Evolutionary conservation across 306 rosid species (phyloP).

Genomic region (Cucumis hystrix): DNA sequence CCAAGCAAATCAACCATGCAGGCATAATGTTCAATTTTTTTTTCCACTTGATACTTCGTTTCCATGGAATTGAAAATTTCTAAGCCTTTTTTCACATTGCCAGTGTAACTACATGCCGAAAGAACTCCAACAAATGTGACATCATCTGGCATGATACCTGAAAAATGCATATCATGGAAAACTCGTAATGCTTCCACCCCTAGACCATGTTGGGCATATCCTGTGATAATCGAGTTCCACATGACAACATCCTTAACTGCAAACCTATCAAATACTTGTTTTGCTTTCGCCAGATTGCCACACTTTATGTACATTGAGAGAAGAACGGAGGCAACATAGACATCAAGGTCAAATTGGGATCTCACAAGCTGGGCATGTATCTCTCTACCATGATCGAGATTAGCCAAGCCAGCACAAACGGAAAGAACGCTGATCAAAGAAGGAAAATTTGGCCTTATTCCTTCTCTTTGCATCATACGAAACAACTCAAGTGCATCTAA

Average conservation of each 20-base stretch:
- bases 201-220: constrained; percentile 28
- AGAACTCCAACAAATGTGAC: constrained; percentile 25
- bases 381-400: constrained; percentile 21
- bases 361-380: constrained; percentile 22
- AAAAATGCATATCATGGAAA: constrained; percentile 19
- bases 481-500: constrained; percentile 24
- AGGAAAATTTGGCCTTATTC: constrained; percentile 22
- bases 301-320: constrained; percentile 27
- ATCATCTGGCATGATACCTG: constrained; percentile 17
- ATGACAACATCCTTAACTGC: constrained; percentile 19
- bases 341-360: constrained; percentile 17
- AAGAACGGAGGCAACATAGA: constrained; percentile 18
- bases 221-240: constrained; percentile 34
- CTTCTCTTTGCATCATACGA: constrained; percentile 24
- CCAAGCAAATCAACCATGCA: constrained; percentile 39
- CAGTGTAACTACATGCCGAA: constrained; percentile 28
- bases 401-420: constrained; percentile 22
- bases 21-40: constrained; percentile 27
- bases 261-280: constrained; percentile 23
- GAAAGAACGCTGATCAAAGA: constrained; percentile 28
- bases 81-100: constrained; percentile 22
- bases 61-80: constrained; percentile 20
- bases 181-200: constrained; percentile 23
- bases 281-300: constrained; percentile 22
- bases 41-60: constrained; percentile 13